Conservation (phyloP, 31 red algal species). For the Pterothamnion heteromorphum region DNA sequence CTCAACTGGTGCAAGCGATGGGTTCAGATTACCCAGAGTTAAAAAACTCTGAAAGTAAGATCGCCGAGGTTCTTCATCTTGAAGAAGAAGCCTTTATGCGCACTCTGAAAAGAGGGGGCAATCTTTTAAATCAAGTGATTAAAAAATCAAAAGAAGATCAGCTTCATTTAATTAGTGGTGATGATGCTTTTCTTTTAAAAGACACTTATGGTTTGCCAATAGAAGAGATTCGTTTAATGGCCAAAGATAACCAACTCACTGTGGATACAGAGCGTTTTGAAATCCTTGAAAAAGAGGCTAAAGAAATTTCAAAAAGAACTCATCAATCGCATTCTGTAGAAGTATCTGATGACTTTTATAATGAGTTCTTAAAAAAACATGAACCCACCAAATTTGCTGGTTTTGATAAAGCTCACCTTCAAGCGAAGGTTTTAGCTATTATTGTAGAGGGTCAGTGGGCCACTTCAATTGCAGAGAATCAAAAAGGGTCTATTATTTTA, state of each 20-base stretch:
- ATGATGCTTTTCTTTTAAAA: conserved; percentile 91
- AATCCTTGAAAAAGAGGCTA: no score
- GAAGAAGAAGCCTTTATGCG: conserved; percentile 81
- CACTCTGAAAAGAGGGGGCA: conserved; percentile 78
- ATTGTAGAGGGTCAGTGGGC: no score
- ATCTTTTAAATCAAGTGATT: conserved; percentile 73
- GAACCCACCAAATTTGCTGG: no score
- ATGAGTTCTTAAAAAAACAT: no score
- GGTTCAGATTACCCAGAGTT: conserved; percentile 52
- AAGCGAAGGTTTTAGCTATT: no score
- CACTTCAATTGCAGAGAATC: conserved; percentile 15
- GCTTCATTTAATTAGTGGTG: conserved; percentile 49
- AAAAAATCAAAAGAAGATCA: background rate
- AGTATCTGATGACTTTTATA: no score
- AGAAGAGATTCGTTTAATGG: conserved; percentile 85
- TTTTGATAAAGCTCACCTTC: no score
- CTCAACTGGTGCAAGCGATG: conserved; percentile 56
- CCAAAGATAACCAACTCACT: conserved; percentile 54
- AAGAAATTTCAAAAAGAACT: no score
- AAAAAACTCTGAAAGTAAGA: conserved; percentile 52
- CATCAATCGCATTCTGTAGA: no score
- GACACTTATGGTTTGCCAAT: conserved; percentile 98
- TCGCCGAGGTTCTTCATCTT: conserved; percentile 66
- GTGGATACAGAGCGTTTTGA: conserved; percentile 78
- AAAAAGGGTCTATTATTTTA: conserved; percentile 60